Conservation (phyloP, 306 rosid species). For the Cicer pinnatifidum region DNA sequence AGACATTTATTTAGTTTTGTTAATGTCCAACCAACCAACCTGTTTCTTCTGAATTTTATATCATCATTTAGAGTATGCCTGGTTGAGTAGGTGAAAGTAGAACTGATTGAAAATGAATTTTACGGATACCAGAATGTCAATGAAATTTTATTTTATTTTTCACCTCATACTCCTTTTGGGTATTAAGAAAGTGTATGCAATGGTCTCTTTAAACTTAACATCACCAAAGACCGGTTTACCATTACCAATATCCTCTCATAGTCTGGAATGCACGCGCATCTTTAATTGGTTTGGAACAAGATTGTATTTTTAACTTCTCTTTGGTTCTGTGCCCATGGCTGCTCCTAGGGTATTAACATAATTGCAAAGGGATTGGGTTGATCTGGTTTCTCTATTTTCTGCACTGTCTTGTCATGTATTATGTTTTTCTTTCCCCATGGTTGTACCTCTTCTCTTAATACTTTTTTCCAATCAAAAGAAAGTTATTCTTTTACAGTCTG, state of each 20-base stretch:
- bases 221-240: not conserved
- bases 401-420: not conserved
- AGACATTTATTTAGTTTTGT: conserved; percentile 37
- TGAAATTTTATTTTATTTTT: conserved; percentile 22
- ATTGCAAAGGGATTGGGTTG: not conserved
- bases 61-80: conserved; percentile 20
- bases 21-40: conserved; percentile 16
- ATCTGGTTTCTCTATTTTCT: not conserved
- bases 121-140: not conserved
- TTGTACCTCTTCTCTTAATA: not conserved
- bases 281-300: not conserved
- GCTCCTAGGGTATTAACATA: conserved; percentile 13
- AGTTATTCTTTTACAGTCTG: not conserved
- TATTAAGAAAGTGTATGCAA: not conserved
- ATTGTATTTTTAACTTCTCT: conserved; percentile 26
- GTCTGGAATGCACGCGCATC: not conserved
- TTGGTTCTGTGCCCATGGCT: conserved; percentile 12
- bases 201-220: not conserved
- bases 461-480: not conserved
- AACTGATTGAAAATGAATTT: conserved; percentile 1
- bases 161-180: not conserved
- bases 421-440: conserved; percentile 10
- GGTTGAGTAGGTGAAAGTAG: conserved; percentile 26
- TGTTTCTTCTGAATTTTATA: not conserved
- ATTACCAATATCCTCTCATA: conserved; percentile 10